These are phyloP conservation scores for Pichia exigua DNA, from an alignment of 805 yeast species.

Conservation along the genomic window DNA sequence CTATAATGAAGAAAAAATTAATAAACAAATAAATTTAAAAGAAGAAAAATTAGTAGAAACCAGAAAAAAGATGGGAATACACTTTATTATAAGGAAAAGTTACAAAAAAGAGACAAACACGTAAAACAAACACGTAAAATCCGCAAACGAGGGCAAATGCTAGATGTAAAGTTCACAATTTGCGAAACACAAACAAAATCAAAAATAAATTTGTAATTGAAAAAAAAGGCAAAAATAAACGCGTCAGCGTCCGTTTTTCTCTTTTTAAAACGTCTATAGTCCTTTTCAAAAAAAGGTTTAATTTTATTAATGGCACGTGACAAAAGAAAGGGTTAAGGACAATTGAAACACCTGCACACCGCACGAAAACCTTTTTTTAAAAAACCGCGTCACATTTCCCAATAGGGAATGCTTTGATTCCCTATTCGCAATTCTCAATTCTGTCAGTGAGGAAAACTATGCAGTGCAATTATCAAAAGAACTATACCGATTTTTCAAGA, in stretches of 20 bases:
- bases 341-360: background rate
- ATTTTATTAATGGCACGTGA: too few species aligned
- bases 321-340: background rate
- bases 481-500: background rate
- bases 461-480: background rate
- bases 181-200: background rate
- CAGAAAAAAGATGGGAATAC: background rate
- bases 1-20: background rate
- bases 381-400: background rate
- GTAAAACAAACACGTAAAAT: background rate
- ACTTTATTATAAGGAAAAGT: background rate
- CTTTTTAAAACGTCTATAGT: background rate
- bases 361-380: background rate
- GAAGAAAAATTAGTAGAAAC: background rate
- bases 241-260: background rate
- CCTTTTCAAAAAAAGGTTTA: background rate
- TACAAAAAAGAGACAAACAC: background rate
- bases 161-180: background rate
- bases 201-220: background rate
- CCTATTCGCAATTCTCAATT: background rate
- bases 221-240: background rate
- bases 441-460: background rate
- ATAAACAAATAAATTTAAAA: background rate
- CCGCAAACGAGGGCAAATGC: background rate
- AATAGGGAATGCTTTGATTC: background rate